Conservation (phyloP, 2,329 filamentous ascomycete genomes). For the Mycosphaerelloides madeirae region DNA sequence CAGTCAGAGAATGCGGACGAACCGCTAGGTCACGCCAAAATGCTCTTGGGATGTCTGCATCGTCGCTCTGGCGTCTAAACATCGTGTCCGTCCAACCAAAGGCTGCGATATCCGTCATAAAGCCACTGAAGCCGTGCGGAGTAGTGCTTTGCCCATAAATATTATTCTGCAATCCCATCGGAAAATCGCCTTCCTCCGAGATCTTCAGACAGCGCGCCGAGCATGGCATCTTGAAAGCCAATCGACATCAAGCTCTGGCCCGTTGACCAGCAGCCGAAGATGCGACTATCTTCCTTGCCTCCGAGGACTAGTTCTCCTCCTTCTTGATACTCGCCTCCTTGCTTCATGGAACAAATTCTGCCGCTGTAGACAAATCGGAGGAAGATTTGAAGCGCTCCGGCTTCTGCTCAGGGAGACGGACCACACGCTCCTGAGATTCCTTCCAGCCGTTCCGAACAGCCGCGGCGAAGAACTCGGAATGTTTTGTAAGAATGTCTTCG, state of each 20-base stretch:
- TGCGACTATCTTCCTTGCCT: no score
- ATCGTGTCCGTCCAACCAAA: neutral
- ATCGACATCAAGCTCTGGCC: constrained; percentile 19
- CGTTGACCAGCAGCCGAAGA: constrained; percentile 15
- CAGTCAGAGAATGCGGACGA: neutral
- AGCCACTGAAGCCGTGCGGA: neutral
- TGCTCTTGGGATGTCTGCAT: neutral
- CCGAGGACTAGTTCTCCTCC: no score
- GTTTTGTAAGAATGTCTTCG: neutral
- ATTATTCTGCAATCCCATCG: neutral
- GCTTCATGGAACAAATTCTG: neutral
- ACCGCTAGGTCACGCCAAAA: neutral
- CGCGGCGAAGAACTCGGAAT: constrained; percentile 6
- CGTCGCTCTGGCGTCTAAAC: neutral
- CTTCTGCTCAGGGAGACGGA: constrained; percentile 6
- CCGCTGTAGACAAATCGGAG: constrained; percentile 15
- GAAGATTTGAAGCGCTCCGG: constrained; percentile 13
- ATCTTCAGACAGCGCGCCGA: constrained; percentile 10
- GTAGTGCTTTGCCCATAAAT: neutral
- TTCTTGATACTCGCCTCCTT: neutral
- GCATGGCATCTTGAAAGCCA: constrained; percentile 19
- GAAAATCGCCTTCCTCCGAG: neutral
- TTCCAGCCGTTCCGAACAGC: constrained; percentile 10
- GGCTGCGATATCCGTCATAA: neutral
- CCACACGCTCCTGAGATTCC: constrained; percentile 6